Evolutionary conservation across 1,139 yeast genomes (phyloP), one percentile per base, ranked within the genome.

Genomic region (Hanseniaspora uvarum): DNA sequence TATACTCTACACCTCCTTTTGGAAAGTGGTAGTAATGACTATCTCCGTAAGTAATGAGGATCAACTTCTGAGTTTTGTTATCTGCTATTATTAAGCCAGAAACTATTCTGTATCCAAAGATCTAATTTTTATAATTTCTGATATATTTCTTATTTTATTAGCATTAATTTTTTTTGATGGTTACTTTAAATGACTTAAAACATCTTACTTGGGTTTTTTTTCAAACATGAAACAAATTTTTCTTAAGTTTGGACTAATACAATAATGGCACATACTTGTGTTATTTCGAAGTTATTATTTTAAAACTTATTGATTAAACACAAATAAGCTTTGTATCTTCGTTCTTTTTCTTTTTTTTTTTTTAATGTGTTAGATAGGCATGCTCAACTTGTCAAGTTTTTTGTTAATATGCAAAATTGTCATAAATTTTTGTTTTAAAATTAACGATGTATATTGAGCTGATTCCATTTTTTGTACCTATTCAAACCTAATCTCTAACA

Each of bases 1-100:
- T 97, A 45, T 67, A 65, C 67, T 92, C 98, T 52, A 89, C 81
- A 0, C 98, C 98, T 37, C 98, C 98, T 64, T 92, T 92, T 5
- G 98, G 98, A 11, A 92, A 68, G n/a, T 92, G 86, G 95, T 95
- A 89, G 21, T 38, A 28, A 11, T 38, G 41, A 61, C 75, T 76
- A 55, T 78, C 77, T 34, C 73, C 73, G 57, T 79, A 80, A n/a
- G 81, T 80, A 39, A 92, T 79, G 80, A 92, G 77, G 16, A 92
- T 75, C 33, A 89, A 86, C 61, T 80, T 77, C 39, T 74, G 74
- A 56, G 74, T 76, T 39, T 74, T 71, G 1, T 67, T 68, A 60
- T 82, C 79, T 48, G 89, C 68, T 40, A 92, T 82, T 11, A 92
- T 78, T 60, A 95, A 86, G 0, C 98, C 98, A 1, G 97, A 96